Conservation (phyloP, 2,329 filamentous ascomycete species). For the Dothistroma septosporum region DNA sequence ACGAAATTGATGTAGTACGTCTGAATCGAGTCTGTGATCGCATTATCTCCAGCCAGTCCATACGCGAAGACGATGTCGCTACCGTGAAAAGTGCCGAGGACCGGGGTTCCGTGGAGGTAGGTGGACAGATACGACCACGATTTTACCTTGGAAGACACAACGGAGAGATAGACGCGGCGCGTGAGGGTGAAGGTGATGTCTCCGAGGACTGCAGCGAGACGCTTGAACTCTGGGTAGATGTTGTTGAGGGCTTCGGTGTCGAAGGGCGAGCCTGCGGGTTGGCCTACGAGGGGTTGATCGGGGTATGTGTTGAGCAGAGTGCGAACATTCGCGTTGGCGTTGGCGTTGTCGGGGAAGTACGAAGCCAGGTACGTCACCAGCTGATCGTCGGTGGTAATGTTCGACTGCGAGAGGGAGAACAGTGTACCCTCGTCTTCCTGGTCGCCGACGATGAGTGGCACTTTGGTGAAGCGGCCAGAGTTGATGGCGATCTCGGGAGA, state of each 20-base stretch:
- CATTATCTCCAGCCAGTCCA: constrained; percentile 7
- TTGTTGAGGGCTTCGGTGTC: constrained; percentile 64
- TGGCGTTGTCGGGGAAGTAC: constrained; percentile 51
- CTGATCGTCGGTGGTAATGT: constrained; percentile 58
- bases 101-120: constrained; percentile 66
- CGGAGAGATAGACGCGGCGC: constrained; percentile 59
- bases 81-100: constrained; percentile 70
- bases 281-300: constrained; percentile 38
- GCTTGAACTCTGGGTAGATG: constrained; percentile 72
- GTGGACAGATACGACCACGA: constrained; percentile 71
- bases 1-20: constrained; percentile 34
- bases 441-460: constrained; percentile 65
- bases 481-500: constrained; percentile 58
- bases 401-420: constrained; percentile 40
- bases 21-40: constrained; percentile 47
- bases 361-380: constrained; percentile 60
- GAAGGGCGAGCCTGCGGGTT: constrained; percentile 67
- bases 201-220: constrained; percentile 66
- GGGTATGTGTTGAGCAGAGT: constrained; percentile 61
- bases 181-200: constrained; percentile 72
- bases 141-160: constrained; percentile 40
- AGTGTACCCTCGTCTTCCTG: constrained; percentile 72
- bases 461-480: constrained; percentile 53
- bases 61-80: constrained; percentile 44
- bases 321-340: constrained; percentile 38